Percentiles rank a stretch among this genome's conserved stretches.
Conservation (phyloP, 163 green algal species). For the Chlamydomonas reinhardtii region DNA sequence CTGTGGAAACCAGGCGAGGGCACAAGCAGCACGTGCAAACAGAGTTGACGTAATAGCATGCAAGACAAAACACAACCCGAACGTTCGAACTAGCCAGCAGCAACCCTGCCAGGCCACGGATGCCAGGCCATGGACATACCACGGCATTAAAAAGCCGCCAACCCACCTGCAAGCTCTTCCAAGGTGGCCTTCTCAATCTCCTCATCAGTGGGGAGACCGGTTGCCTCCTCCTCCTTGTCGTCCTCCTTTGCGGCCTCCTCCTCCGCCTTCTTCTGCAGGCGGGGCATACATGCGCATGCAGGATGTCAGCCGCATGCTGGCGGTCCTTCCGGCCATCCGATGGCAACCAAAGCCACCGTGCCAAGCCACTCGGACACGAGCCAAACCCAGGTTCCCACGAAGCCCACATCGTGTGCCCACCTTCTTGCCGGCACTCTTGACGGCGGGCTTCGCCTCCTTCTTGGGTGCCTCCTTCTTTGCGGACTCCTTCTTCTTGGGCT, state of each 20-base stretch:
- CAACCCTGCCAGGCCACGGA: too few relatives aligned
- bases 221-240: not conserved
- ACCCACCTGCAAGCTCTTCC: conserved; percentile 16
- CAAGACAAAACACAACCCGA: too few relatives aligned
- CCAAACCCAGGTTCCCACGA: not conserved
- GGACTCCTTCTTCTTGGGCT: not conserved
- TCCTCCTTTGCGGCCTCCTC: not conserved
- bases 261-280: not conserved
- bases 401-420: too few relatives aligned
- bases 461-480: not conserved
- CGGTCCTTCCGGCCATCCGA: not conserved
- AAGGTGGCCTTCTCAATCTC: conserved; percentile 23
- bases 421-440: conserved; percentile 28
- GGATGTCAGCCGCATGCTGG: not conserved
- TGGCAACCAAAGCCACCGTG: not conserved
- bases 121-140: too few relatives aligned
- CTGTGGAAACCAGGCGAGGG: not conserved
- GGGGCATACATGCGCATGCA: not conserved
- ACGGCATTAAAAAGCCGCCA: not conserved
- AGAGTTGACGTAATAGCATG: not conserved
- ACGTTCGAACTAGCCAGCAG: too few relatives aligned
- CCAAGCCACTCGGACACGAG: not conserved
- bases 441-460: not conserved
- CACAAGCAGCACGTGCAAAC: not conserved
- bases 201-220: not conserved